Evolutionary conservation across 495 filamentous ascomycete genomes (phyloP).

Genomic region (Cairneyella variabilis): DNA sequence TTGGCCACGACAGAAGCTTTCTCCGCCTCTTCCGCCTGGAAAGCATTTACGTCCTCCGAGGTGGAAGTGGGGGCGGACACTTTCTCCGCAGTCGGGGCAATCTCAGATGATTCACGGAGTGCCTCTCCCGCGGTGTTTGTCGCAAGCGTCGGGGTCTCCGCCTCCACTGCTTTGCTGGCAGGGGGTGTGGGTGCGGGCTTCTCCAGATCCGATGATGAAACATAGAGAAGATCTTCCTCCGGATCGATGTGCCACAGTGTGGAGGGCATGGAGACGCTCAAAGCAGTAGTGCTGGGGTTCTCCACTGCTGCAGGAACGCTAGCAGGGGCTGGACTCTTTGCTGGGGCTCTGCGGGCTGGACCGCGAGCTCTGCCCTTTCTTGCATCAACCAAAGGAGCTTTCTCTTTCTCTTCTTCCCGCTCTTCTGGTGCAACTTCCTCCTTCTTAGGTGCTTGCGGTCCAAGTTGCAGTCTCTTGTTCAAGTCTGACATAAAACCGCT

Average conservation of each 20-base stretch:
- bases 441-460: conserved; percentile 70
- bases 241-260: conserved; percentile 48
- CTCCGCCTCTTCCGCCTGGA: conserved; percentile 13
- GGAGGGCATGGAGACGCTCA: conserved; percentile 33
- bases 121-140: conserved; percentile 27
- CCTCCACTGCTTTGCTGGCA: conserved; percentile 25
- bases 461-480: conserved; percentile 77
- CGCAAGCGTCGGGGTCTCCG: conserved; percentile 28
- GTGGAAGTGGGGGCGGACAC: neutral
- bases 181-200: conserved; percentile 14
- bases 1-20: conserved; percentile 11
- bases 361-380: conserved; percentile 87
- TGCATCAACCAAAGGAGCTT: conserved; percentile 76
- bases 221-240: conserved; percentile 42
- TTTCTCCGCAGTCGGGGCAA: conserved; percentile 4
- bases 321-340: conserved; percentile 31
- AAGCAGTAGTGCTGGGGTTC: conserved; percentile 22
- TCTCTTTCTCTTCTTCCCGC: conserved; percentile 58
- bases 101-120: conserved; percentile 25
- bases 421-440: conserved; percentile 57
- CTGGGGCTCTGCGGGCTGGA: conserved; percentile 68
- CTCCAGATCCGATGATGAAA: conserved; percentile 20
- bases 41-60: conserved; percentile 12
- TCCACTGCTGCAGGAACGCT: conserved; percentile 24
- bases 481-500: conserved; percentile 87